Base-by-base conservation (phyloP, 1,139 yeast species). In the Kodamaea alishanica region DNA sequence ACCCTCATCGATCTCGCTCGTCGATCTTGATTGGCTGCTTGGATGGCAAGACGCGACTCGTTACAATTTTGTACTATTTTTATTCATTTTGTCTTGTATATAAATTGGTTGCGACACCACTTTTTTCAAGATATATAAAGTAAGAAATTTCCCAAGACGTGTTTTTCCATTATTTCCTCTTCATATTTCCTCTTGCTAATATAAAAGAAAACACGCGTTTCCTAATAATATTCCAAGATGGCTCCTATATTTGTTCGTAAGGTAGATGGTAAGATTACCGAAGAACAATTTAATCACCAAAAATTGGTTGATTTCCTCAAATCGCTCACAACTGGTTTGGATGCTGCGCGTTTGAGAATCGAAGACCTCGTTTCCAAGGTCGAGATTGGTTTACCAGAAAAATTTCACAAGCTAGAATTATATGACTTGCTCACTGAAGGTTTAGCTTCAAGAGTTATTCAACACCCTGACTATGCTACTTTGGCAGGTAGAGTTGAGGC, bases 401-500 rank as follows among this genome's bases (percentile, higher is more conserved):
- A 43, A 8, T 48, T 73, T 7, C 46, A 60, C 1, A 40, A 54
- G 3, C 44, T 55, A n/a, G 65, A 73, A 33, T 56, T 75, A 12
- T 51, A 61, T 32, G 67, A 63, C 9, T 58, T 70, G 30, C 55
- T 64, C 1, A 64, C 76, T 2, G 81, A 76, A 48, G 59, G 63
- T 5, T 48, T 70, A 26, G 81, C 81, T 1, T 58, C 75, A 2
- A 56, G 67, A 47, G 65, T 70, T 1, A 67, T 73, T 2, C 52
- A 53, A 31, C 77, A 75, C 48, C 77, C 77, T 4, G 75, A 73
- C 42, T 70, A 67, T 46, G 59, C 79, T 1, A 38, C 59, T 4
- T 53, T 77, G 33, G 81, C 80, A 0, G 77, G 80, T 0, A 55
- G 78, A 41, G 55, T 76, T 1, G 67, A 67, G 35, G 65, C 67